Percentiles rank a stretch among this genome's conserved stretches.
Conservation (phyloP, 257 asterid genomes). For the Rehmannia glutinosa region DNA sequence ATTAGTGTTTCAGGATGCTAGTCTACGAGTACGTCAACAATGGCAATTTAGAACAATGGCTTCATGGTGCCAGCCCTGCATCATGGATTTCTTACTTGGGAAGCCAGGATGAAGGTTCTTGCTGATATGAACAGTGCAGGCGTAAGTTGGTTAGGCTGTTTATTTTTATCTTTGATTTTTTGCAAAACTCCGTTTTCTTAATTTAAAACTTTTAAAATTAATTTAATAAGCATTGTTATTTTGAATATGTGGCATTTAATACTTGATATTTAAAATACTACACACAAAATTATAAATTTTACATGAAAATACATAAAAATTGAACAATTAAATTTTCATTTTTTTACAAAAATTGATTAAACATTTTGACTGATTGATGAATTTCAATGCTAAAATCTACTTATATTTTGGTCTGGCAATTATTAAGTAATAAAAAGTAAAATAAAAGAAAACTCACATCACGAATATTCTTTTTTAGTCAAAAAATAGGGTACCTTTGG, state of each 20-base stretch:
- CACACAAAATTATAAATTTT: too few species aligned
- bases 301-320: neutral
- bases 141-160: conserved; percentile 48
- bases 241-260: too few species aligned
- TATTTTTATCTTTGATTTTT: conserved; percentile 2
- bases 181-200: too few species aligned
- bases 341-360: too few species aligned
- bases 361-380: conserved; percentile 85
- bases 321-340: too few species aligned
- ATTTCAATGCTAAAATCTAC: conserved; percentile 88
- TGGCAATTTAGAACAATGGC: conserved; percentile 96
- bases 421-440: too few species aligned
- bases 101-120: conserved; percentile 83
- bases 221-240: too few species aligned
- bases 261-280: too few species aligned
- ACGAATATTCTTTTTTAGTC: conserved; percentile 93
- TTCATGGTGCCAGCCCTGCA: conserved; percentile 95
- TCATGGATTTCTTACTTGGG: conserved; percentile 93
- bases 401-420: conserved; percentile 97
- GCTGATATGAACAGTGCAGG: conserved; percentile 97
- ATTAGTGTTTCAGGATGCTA: conserved; percentile 29
- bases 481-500: conserved; percentile 99
- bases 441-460: conserved; percentile 84
- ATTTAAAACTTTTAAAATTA: too few species aligned
- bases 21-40: conserved; percentile 91